These are phyloP conservation scores for Spergularia azorica DNA, from an alignment of 179 eudicot genomes.

Conservation along the genomic window DNA sequence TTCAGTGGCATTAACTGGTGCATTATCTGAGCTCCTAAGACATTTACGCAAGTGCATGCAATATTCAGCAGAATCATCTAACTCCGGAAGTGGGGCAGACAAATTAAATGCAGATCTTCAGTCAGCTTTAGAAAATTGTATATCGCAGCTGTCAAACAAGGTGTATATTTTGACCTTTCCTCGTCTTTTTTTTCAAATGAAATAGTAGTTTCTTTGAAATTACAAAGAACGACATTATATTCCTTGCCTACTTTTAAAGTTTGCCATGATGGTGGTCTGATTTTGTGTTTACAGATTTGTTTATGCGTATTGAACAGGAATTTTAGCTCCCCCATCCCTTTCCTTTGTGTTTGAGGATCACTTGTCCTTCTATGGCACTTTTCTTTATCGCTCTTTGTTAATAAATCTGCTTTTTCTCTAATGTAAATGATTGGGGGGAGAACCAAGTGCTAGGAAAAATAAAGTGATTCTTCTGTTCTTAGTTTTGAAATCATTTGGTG, in stretches of 20 bases:
- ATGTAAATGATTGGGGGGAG: neutral
- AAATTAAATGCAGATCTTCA: conserved; percentile 66
- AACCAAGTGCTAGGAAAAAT: neutral
- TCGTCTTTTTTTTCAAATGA: neutral
- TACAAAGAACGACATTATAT: neutral
- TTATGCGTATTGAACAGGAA: neutral
- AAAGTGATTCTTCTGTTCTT: neutral
- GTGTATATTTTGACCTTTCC: conserved; percentile 35
- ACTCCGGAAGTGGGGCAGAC: conserved; percentile 42
- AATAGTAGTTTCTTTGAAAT: neutral
- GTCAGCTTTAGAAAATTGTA: conserved; percentile 72
- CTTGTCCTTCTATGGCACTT: no score
- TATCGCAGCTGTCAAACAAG: conserved; percentile 67
- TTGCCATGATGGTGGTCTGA: neutral
- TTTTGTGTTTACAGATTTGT: neutral
- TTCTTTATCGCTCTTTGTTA: no score
- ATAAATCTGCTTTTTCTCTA: no score
- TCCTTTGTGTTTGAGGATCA: neutral
- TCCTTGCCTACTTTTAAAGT: neutral
- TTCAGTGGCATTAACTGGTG: conserved; percentile 68
- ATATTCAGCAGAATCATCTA: conserved; percentile 55
- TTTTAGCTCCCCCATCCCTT: neutral
- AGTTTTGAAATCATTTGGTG: no score
- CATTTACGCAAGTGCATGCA: conserved; percentile 83
- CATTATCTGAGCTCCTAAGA: conserved; percentile 66